Conservation (phyloP, 2,329 filamentous ascomycete species). For the Lachnellula suecica region DNA sequence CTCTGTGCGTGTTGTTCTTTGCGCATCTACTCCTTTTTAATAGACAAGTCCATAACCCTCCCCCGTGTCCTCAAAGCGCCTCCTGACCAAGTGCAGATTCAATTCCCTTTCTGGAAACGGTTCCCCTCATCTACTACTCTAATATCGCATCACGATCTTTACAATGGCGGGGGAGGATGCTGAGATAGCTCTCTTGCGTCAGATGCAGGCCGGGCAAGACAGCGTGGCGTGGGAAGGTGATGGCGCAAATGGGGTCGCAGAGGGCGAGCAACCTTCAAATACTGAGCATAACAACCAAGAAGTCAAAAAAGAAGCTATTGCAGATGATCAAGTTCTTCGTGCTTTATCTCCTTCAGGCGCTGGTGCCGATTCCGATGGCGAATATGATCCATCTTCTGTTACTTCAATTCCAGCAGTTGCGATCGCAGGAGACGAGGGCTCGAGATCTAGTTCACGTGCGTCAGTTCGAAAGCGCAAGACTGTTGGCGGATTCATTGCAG, state of each 20-base stretch:
- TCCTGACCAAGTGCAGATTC: background rate
- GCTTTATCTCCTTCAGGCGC: conserved; percentile 34
- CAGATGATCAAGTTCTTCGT: conserved; percentile 37
- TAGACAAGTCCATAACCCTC: background rate
- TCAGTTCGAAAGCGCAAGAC: conserved; percentile 33
- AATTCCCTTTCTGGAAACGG: background rate
- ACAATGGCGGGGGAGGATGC: conserved; percentile 36
- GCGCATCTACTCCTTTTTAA: background rate
- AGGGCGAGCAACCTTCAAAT: conserved; percentile 33
- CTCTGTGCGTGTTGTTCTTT: background rate
- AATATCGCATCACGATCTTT: conserved; percentile 7
- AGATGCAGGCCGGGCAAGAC: conserved; percentile 35
- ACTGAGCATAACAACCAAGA: conserved; percentile 36
- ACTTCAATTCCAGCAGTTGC: conserved; percentile 29
- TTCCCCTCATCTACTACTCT: background rate
- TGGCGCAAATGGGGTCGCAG: conserved; percentile 27
- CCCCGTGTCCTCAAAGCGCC: background rate
- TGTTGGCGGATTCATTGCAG: conserved; percentile 35
- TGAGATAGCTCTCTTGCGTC: conserved; percentile 37
- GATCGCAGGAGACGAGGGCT: conserved; percentile 27
- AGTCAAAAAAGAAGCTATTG: conserved; percentile 35
- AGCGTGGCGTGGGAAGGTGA: conserved; percentile 30
- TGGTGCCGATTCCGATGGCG: conserved; percentile 31
- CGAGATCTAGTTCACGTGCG: conserved; percentile 33
- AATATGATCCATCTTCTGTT: conserved; percentile 34